Evolutionary conservation across 306 rosid genomes (phyloP).

Genomic region (Castanospermum australe): DNA sequence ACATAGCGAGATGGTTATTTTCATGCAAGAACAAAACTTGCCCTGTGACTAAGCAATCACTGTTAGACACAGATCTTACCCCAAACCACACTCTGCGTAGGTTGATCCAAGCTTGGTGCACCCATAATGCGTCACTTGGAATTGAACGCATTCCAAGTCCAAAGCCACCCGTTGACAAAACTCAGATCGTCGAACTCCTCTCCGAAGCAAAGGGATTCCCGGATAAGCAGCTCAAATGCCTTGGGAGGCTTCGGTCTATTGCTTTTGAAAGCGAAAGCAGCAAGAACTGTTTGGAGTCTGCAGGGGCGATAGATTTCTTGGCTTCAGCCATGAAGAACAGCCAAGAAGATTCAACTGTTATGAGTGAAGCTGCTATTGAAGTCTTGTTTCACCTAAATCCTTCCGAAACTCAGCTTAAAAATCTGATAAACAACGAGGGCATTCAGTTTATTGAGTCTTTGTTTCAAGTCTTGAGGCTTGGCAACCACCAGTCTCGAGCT

Average conservation of each 20-base stretch:
- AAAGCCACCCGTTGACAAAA: slow-evolving; percentile 43
- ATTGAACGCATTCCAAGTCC: slow-evolving; percentile 47
- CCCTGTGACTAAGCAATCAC: slow-evolving; percentile 55
- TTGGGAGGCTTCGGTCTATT: slow-evolving; percentile 43
- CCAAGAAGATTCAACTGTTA: not conserved
- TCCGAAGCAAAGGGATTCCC: slow-evolving; percentile 42
- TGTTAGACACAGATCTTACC: slow-evolving; percentile 43
- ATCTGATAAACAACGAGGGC: slow-evolving; percentile 27
- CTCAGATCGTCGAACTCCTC: slow-evolving; percentile 49
- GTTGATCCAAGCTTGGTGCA: slow-evolving; percentile 71
- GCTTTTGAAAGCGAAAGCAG: slow-evolving; percentile 47
- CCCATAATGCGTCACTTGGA: slow-evolving; percentile 39
- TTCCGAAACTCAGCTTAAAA: slow-evolving; percentile 31
- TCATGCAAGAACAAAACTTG: slow-evolving; percentile 44
- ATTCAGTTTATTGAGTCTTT: slow-evolving; percentile 44
- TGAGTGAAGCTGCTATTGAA: slow-evolving; percentile 42
- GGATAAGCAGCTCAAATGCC: slow-evolving; percentile 27
- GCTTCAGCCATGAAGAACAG: slow-evolving; percentile 34
- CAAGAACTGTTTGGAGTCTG: slow-evolving; percentile 34
- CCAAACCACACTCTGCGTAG: slow-evolving; percentile 77
- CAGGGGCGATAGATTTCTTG: slow-evolving; percentile 50
- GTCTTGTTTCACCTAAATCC: slow-evolving; percentile 43
- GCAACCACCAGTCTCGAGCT: slow-evolving; percentile 45
- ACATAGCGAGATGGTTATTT: slow-evolving; percentile 59
- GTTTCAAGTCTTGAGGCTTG: slow-evolving; percentile 35